phyloP scores from a whole-genome alignment of 176 grass and related monocot genomes.

The Oryza officinalis region DNA sequence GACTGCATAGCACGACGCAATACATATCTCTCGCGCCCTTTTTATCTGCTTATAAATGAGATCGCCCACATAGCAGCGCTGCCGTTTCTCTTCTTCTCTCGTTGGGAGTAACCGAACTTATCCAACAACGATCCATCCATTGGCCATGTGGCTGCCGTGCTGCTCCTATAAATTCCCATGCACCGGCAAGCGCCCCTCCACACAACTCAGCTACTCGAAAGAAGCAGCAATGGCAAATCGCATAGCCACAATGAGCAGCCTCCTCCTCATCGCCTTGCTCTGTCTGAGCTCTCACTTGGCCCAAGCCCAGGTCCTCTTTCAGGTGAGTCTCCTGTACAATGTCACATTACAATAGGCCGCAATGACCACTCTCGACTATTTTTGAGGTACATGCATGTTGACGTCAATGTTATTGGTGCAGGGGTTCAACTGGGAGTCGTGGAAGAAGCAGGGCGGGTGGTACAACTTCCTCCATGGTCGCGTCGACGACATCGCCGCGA shows the following conservation, averaged over 20 bases:
- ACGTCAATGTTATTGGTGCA: neutral
- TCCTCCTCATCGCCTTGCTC: slow-evolving; percentile 26
- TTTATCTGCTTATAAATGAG: slow-evolving; percentile 21
- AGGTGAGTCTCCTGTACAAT: neutral
- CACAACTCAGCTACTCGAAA: slow-evolving; percentile 14
- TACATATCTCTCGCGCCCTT: neutral
- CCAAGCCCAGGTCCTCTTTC: slow-evolving; percentile 44
- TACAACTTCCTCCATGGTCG: slow-evolving; percentile 57
- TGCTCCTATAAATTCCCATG: slow-evolving; percentile 40
- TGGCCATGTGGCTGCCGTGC: neutral
- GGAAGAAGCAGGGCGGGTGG: slow-evolving; percentile 78
- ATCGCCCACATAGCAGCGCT: neutral
- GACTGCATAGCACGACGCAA: neutral
- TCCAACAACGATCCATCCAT: neutral
- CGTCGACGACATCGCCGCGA: slow-evolving; percentile 52
- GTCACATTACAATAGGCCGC: neutral
- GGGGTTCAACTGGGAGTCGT: slow-evolving; percentile 92
- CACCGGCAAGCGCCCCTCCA: slow-evolving; percentile 2
- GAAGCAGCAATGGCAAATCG: slow-evolving; percentile 18
- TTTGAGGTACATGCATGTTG: neutral
- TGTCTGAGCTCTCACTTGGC: slow-evolving; percentile 33
- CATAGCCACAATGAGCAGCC: neutral
- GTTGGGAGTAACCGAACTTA: slow-evolving; percentile 38
- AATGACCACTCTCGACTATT: neutral
- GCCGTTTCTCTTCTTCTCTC: slow-evolving; percentile 25